phyloP scores from a whole-genome alignment of 1,284 basidiomycete genomes.

The Rhodotorula sp. region DNA sequence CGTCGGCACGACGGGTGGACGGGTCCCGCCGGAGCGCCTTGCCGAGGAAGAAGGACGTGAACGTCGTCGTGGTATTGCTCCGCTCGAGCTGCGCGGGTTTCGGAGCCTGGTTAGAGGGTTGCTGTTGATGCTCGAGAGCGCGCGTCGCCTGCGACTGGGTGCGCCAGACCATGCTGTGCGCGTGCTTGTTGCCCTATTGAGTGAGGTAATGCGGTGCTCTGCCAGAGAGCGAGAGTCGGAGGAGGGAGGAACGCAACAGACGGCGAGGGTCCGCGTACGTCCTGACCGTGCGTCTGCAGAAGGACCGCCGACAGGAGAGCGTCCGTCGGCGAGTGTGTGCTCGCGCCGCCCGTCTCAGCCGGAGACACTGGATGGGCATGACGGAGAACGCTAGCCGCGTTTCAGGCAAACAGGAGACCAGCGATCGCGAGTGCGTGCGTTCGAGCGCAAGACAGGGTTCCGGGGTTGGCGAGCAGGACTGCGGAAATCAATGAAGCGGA shows the following conservation, averaged over 20 bases:
- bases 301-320: too few relatives aligned
- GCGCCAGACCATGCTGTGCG: neutral
- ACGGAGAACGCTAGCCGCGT: too few relatives aligned
- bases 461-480: neutral
- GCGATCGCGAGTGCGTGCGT: too few relatives aligned
- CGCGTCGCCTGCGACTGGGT: constrained; percentile 4
- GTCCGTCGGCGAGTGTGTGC: too few relatives aligned
- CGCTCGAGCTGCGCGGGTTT: neutral
- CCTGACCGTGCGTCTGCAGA: too few relatives aligned
- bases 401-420: too few relatives aligned
- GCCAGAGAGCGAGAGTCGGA: neutral
- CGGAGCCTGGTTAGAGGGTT: neutral
- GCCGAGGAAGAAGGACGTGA: constrained; percentile 15
- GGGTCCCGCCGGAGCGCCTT: too few relatives aligned
- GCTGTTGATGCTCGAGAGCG: too few relatives aligned
- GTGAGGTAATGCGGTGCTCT: neutral
- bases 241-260: neutral
- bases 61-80: constrained; percentile 7
- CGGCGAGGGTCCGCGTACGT: too few relatives aligned
- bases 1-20: too few relatives aligned
- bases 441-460: neutral
- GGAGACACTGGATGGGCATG: too few relatives aligned
- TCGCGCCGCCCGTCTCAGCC: too few relatives aligned
- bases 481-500: neutral
- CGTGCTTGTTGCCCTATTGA: fast-evolving